Conservation (phyloP, 345 rosid genomes). For the Hibiscus syriacus region DNA sequence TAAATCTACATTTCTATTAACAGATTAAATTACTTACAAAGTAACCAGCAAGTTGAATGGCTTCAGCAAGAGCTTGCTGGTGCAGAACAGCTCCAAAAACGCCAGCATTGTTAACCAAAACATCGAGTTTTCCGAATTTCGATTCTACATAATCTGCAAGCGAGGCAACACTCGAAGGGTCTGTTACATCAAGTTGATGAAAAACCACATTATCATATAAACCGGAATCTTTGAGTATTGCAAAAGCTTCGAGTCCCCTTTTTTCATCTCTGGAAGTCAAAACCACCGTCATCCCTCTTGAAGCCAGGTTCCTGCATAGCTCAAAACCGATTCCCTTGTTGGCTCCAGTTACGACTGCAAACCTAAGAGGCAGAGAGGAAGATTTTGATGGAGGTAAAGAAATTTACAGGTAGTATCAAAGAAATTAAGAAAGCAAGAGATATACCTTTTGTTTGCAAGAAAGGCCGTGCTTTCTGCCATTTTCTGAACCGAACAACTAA, state of each 20-base stretch:
- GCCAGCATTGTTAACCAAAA: constrained; percentile 32
- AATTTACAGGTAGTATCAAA: not conserved
- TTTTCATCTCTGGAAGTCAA: constrained; percentile 23
- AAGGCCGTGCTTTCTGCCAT: constrained; percentile 13
- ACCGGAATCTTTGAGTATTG: constrained; percentile 7
- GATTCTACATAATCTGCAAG: constrained; percentile 17
- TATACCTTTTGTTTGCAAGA: constrained; percentile 11
- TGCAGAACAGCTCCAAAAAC: constrained; percentile 9
- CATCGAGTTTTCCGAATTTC: constrained; percentile 16
- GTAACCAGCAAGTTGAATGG: constrained; percentile 12
- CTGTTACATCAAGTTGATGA: constrained; percentile 21
- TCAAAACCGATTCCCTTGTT: constrained; percentile 36
- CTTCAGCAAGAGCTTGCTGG: constrained; percentile 11
- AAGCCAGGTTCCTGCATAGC: constrained; percentile 18
- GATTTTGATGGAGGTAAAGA: not conserved
- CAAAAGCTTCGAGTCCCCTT: constrained; percentile 21
- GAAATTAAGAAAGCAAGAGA: not conserved
- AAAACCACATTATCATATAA: constrained; percentile 12
- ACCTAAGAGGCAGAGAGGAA: constrained; percentile 10
- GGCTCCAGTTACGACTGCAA: constrained; percentile 34
- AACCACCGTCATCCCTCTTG: constrained; percentile 16
- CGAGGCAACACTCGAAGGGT: constrained; percentile 15
- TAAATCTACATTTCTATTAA: not conserved
- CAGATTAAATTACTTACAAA: constrained; percentile 7
- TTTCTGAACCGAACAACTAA: not conserved